Evolutionary conservation across 2,329 filamentous ascomycete species (phyloP).

Genomic region (Colletotrichum navitas): DNA sequence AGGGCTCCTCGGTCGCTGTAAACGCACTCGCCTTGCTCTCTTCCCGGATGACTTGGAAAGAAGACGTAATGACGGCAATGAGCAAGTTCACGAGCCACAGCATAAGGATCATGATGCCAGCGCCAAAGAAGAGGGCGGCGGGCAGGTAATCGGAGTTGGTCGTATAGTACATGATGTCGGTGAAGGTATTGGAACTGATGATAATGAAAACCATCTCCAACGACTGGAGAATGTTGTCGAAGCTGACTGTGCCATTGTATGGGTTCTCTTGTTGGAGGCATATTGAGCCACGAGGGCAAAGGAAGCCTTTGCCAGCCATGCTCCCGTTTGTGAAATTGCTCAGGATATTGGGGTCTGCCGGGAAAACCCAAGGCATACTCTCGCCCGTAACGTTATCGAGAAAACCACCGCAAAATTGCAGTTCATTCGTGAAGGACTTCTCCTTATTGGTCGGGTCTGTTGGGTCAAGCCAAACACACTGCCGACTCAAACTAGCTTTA

Average conservation of each 20-base stretch:
- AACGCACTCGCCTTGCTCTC: slow-evolving; percentile 96
- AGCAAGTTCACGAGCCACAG: slow-evolving; percentile 95
- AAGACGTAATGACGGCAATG: slow-evolving; percentile 97
- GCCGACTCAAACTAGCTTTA: slow-evolving; percentile 82
- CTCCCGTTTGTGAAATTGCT: slow-evolving; percentile 64
- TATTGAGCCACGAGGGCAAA: slow-evolving; percentile 86
- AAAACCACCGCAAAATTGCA: slow-evolving; percentile 90
- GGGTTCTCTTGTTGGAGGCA: slow-evolving; percentile 87
- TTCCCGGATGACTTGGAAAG: slow-evolving; percentile 97
- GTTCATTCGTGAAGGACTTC: slow-evolving; percentile 70
- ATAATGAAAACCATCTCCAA: slow-evolving; percentile 96
- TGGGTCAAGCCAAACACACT: slow-evolving; percentile 83
- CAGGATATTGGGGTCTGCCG: slow-evolving; percentile 49
- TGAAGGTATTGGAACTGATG: slow-evolving; percentile 98
- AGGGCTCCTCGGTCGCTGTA: slow-evolving; percentile 75
- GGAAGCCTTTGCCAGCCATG: slow-evolving; percentile 79
- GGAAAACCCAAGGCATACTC: slow-evolving; percentile 74
- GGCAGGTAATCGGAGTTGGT: slow-evolving; percentile 92
- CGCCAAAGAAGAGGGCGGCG: slow-evolving; percentile 81
- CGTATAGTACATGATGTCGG: slow-evolving; percentile 93
- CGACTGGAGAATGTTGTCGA: slow-evolving; percentile 94
- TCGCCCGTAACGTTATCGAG: slow-evolving; percentile 70
- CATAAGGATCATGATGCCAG: slow-evolving; percentile 88
- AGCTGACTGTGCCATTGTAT: slow-evolving; percentile 87
- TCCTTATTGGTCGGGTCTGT: slow-evolving; percentile 65